Evolutionary conservation across 2,329 filamentous ascomycete genomes (phyloP), one percentile per base, ranked within the genome.

Genomic region (Aspergillus novofumigatus): DNA sequence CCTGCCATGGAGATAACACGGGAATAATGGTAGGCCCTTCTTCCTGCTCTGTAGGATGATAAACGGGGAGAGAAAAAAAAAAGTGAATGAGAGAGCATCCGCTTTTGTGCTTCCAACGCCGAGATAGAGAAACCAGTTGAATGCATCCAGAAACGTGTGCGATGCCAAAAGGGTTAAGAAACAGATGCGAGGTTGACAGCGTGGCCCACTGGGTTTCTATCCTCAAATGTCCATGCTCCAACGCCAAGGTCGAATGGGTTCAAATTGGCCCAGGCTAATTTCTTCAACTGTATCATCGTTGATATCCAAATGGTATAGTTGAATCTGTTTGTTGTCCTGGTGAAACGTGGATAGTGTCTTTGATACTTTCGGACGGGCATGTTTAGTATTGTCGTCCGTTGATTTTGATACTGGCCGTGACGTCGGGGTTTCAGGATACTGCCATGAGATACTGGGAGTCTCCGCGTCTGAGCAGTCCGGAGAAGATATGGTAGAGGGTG

Each of bases 141-240:
- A 53, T 45, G 44, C 47, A 51, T 53, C 14, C 47, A 35, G 52
- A 41, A 21, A 45, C 47, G 21, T n/a, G 28, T 25, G 23, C 11
- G 38, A 50, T 21, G 20, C 52, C 35, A 55, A 50, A 47, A 48
- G 49, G 49, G 35, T 53, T 25, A 38, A 54, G 38, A 47, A 49
- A 28, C 44, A 49, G 32, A 44, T n/a, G 49, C 20, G 44, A 41
- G n/a, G 49, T 38, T 28, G 25, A 45, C 45, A 57, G n/a, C 21
- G 21, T 21, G 52, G 20, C 25, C 49, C 32, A 11, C 21, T 49
- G 20, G 28, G 38, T 25, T 25, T 32, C 20, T 28, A n/a, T 29
- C 21, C 9, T 69, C 67, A 77, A 42, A 77, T 71, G 58, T 77
- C 74, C 73, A 77, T 77, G 60, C 75, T 77, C 75, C 75, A 77